A percentile compares a stretch with the other conserved stretches of the same genome.
Evolutionary conservation across 139 green algal species (phyloP).

Genomic region (Chlorella ohadii): DNA sequence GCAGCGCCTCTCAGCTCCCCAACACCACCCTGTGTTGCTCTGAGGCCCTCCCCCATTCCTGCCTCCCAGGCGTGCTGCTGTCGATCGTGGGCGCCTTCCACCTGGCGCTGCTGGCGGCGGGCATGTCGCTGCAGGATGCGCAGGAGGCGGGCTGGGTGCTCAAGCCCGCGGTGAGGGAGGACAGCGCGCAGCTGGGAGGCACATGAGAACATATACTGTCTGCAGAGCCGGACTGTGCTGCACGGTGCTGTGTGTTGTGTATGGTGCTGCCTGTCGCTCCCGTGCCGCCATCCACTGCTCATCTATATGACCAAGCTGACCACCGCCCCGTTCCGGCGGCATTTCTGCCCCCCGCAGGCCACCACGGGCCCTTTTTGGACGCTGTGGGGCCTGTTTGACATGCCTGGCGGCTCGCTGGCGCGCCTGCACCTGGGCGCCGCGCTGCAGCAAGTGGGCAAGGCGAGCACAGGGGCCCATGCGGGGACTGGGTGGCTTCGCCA

Average conservation of each 20-base stretch:
- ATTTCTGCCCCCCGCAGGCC: not conserved
- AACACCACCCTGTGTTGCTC: too few species aligned
- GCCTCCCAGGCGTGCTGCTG: slow-evolving; percentile 57
- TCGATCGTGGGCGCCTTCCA: slow-evolving; percentile 65
- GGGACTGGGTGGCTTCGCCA: too few species aligned
- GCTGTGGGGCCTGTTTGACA: slow-evolving; percentile 74
- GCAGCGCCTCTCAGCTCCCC: too few species aligned
- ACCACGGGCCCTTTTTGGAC: slow-evolving; percentile 39
- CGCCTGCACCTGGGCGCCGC: not conserved
- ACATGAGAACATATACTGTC: too few species aligned
- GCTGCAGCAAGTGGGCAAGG: slow-evolving; percentile 31
- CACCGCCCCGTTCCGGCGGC: too few species aligned
- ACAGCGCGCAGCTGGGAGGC: not conserved
- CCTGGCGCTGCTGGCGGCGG: slow-evolving; percentile 45
- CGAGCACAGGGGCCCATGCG: not conserved
- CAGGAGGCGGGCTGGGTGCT: slow-evolving; percentile 71
- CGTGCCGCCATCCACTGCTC: not conserved
- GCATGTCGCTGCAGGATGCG: slow-evolving; percentile 57
- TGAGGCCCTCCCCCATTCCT: too few species aligned
- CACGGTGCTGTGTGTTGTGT: too few species aligned
- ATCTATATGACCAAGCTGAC: too few species aligned
- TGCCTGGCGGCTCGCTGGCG: slow-evolving; percentile 39
- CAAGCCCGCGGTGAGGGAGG: not conserved
- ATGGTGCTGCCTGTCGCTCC: too few species aligned
- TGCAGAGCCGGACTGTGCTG: too few species aligned